Conservation (phyloP, 371 early-diverging fungal species). For the Scutellospora calospora region DNA sequence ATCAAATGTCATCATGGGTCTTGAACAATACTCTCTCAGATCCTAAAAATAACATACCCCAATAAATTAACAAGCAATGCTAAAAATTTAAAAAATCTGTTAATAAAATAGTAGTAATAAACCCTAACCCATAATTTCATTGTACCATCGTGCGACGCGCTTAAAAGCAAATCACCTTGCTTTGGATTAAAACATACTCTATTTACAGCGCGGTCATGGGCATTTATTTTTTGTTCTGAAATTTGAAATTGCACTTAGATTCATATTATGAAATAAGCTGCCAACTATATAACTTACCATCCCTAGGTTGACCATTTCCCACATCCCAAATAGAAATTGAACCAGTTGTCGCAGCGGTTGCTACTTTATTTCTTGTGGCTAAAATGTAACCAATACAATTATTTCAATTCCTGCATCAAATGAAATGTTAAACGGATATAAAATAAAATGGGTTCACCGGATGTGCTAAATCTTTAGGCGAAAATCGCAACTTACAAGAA, state of each 20-base stretch:
- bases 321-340: constrained; percentile 63
- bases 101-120: background rate
- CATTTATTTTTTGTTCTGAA: constrained; percentile 74
- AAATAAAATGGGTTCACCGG: no score
- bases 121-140: constrained; percentile 73
- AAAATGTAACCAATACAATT: constrained; percentile 44
- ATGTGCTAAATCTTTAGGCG: no score
- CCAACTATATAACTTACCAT: constrained; percentile 49
- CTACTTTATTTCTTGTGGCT: constrained; percentile 67
- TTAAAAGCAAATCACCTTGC: constrained; percentile 72
- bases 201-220: constrained; percentile 85
- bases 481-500: constrained; percentile 12
- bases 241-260: background rate
- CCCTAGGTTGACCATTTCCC: constrained; percentile 53
- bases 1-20: constrained; percentile 68
- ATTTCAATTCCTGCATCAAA: background rate
- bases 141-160: constrained; percentile 85
- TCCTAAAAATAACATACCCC: constrained; percentile 63
- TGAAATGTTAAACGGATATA: background rate
- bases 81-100: background rate
- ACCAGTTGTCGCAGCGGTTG: constrained; percentile 82
- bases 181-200: constrained; percentile 80
- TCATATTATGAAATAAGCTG: background rate
- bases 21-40: constrained; percentile 70
- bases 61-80: background rate